Conservation (phyloP, 352 stramenopile species). For the Thalassiosira sp. region DNA sequence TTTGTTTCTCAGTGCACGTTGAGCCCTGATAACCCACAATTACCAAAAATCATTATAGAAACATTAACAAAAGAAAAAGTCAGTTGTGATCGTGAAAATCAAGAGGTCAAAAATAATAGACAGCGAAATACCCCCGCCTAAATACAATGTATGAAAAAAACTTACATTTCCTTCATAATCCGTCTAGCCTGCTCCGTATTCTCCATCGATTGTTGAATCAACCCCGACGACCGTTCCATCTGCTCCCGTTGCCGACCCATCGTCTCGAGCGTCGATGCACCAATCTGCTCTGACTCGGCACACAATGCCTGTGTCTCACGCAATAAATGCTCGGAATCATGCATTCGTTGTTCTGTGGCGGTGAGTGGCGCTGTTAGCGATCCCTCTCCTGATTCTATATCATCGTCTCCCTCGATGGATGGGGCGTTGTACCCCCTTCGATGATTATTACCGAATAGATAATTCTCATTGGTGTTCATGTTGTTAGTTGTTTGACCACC, state of each 20-base stretch:
- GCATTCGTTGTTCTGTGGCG: slow-evolving; percentile 58
- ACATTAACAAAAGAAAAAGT: too few species aligned
- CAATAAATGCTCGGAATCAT: slow-evolving; percentile 68
- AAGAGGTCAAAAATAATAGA: too few species aligned
- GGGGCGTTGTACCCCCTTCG: slow-evolving; percentile 25
- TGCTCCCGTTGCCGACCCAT: slow-evolving; percentile 78
- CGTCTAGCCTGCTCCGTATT: slow-evolving; percentile 55
- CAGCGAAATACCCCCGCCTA: too few species aligned
- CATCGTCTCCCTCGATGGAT: slow-evolving; percentile 10
- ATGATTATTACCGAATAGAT: slow-evolving; percentile 41
- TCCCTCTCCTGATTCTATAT: slow-evolving; percentile 35
- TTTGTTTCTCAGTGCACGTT: too few species aligned
- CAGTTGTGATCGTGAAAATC: too few species aligned
- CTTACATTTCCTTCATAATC: slow-evolving; percentile 74
- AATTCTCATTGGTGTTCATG: slow-evolving; percentile 13
- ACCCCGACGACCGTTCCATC: slow-evolving; percentile 54
- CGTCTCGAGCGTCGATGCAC: slow-evolving; percentile 55
- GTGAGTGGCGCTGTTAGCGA: slow-evolving; percentile 28
- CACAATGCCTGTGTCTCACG: slow-evolving; percentile 68
- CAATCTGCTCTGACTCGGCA: slow-evolving; percentile 73
- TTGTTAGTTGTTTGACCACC: too few species aligned
- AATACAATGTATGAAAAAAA: not conserved
- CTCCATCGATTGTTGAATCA: slow-evolving; percentile 55
- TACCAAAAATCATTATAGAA: too few species aligned
- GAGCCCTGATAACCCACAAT: too few species aligned